Percentiles rank a stretch among this genome's conserved stretches.
phyloP scores from a whole-genome alignment of 805 yeast genomes.

The Wickerhamia fluorescens region DNA sequence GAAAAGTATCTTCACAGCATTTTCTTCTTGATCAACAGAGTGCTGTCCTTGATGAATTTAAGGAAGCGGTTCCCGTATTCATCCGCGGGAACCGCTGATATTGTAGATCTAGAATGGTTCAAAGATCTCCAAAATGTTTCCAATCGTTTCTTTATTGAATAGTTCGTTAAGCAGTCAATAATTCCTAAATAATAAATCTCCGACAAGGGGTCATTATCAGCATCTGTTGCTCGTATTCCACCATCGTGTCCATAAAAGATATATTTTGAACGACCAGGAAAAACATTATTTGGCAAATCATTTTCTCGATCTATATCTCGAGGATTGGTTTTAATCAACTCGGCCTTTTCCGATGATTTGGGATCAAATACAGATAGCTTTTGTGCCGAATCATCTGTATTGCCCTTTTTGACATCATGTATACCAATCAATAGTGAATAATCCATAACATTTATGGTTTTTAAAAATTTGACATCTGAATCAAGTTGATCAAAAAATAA shows the following conservation, averaged over 20 bases:
- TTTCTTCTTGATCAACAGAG: slow-evolving; percentile 3
- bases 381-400: slow-evolving; percentile 27
- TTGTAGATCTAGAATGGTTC: slow-evolving; percentile 56
- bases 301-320: slow-evolving; percentile 31
- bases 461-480: slow-evolving; percentile 65
- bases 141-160: slow-evolving; percentile 61
- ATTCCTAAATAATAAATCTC: slow-evolving; percentile 86
- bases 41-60: slow-evolving; percentile 48
- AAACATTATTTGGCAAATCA: slow-evolving; percentile 39
- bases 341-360: slow-evolving; percentile 29
- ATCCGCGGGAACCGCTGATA: slow-evolving; percentile 84
- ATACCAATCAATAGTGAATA: slow-evolving; percentile 85
- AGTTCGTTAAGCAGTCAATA: slow-evolving; percentile 86
- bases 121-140: slow-evolving; percentile 84
- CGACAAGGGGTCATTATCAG: slow-evolving; percentile 49
- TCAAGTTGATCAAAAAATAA: slow-evolving; percentile 63
- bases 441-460: slow-evolving; percentile 86
- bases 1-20: too few relatives aligned
- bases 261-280: slow-evolving; percentile 43
- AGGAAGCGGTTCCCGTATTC: slow-evolving; percentile 89
- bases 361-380: slow-evolving; percentile 41
- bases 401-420: slow-evolving; percentile 64
- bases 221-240: slow-evolving; percentile 72
- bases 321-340: slow-evolving; percentile 41
- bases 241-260: slow-evolving; percentile 76